Evolutionary conservation across 2,329 filamentous ascomycete species (phyloP), one percentile per base, ranked within the genome.

Genomic region (Xylaria sp.): DNA sequence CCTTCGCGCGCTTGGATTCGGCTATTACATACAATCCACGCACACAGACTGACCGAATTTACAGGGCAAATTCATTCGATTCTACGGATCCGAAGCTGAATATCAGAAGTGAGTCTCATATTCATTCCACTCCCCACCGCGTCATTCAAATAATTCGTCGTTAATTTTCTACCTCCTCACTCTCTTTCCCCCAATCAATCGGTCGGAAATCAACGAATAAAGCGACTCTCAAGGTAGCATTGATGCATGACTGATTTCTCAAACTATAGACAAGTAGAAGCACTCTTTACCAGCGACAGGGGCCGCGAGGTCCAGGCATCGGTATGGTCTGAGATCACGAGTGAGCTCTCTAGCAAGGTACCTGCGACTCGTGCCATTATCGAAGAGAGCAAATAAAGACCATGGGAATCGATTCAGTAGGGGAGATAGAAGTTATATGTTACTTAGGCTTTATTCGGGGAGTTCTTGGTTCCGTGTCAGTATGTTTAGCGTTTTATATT

Each of bases 31-130:
- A 53, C 9, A 33, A 4, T 38, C 36, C 4, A 38, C 2, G 36
- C 3, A 36, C 33, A 7, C 31, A 2, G 23, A 33, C 68, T 69
- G 20, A 68, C 42, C 9, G 33, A 33, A 10, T 13, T 36, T 28
- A n/a, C 11, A 76, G 74, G 73, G 73, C 1, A 74, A 74, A 51
- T 75, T 73, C 40, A 66, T 76, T 42, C 70, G 70, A 23, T 76
- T 76, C 63, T 75, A 76, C 40, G 70, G 70, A 54, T 73, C 71
- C 1, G 68, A 74, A 28, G 68, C 60, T 17, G 66, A 72, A 23
- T 72, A 73, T 42, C 44, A 64, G 26, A 69, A 70, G 73, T 74
- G 53, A 73, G 72, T 69, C 9, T 33, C 51, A 15, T 28, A 11
- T n/a, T 6, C 15, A 38, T 57, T 23, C 11, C 20, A 56, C n/a